phyloP scores from a whole-genome alignment of 1,139 yeast species.

The Hyphopichia khmerensis region DNA sequence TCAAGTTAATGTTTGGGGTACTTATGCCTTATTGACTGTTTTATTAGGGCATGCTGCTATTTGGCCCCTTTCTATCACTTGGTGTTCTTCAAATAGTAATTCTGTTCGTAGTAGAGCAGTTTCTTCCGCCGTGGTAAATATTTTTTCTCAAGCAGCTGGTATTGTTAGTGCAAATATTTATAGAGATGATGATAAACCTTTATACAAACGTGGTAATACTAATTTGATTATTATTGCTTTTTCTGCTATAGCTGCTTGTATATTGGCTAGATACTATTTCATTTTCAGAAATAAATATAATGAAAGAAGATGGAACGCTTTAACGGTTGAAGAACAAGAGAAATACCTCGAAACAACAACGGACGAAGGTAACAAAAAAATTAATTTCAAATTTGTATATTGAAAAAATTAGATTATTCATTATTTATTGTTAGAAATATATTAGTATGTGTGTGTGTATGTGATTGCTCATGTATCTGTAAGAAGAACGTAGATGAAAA shows the following conservation, averaged over 20 bases:
- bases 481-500: too few species aligned
- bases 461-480: too few species aligned
- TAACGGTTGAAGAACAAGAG: slow-evolving; percentile 44
- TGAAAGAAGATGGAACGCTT: slow-evolving; percentile 40
- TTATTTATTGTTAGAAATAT: not conserved
- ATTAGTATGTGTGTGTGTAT: not conserved
- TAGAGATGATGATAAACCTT: slow-evolving; percentile 25
- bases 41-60: slow-evolving; percentile 17
- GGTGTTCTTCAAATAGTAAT: slow-evolving; percentile 21
- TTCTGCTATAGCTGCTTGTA: slow-evolving; percentile 13
- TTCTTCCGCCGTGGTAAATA: slow-evolving; percentile 22
- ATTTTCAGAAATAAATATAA: slow-evolving; percentile 41
- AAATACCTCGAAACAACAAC: slow-evolving; percentile 38
- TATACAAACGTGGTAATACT: slow-evolving; percentile 25
- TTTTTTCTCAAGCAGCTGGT: slow-evolving; percentile 18
- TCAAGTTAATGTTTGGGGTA: slow-evolving; percentile 19
- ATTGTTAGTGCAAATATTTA: slow-evolving; percentile 22
- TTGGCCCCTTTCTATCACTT: slow-evolving; percentile 19
- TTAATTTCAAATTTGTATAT: slow-evolving; percentile 40
- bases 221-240: slow-evolving; percentile 18
- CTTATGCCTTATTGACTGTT: slow-evolving; percentile 17
- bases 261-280: slow-evolving; percentile 31
- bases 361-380: slow-evolving; percentile 51
- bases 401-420: not conserved
- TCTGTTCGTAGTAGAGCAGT: slow-evolving; percentile 21